phyloP scores from a whole-genome alignment of 306 rosid species.

The Astragalus glycyphyllos region DNA sequence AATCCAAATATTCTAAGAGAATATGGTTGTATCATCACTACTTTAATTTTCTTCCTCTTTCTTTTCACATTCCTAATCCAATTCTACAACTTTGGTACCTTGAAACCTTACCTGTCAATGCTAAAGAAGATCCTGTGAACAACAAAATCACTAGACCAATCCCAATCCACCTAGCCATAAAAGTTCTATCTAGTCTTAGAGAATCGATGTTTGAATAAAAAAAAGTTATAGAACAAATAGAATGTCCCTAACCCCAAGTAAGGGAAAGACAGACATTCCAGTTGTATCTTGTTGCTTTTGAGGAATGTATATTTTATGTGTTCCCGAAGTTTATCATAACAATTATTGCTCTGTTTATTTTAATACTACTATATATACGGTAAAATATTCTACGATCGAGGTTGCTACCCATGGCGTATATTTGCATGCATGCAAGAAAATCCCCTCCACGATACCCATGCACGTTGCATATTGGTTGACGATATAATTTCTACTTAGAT shows the following conservation, averaged over 20 bases:
- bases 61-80: conserved; percentile 36
- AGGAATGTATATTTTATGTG: conserved; percentile 60
- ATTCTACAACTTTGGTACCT: conserved; percentile 48
- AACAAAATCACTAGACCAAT: conserved; percentile 75
- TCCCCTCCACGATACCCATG: conserved; percentile 62
- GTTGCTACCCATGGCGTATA: conserved; percentile 20
- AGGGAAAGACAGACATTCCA: conserved; percentile 90
- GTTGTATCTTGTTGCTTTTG: conserved; percentile 97
- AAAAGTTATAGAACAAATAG: not conserved
- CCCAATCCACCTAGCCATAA: conserved; percentile 52
- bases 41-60: conserved; percentile 39
- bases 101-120: conserved; percentile 43
- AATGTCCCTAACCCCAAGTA: conserved; percentile 55
- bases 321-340: conserved; percentile 68
- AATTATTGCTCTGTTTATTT: conserved; percentile 43
- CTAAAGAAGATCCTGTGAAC: conserved; percentile 64
- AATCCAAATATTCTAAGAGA: not conserved
- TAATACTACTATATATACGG: conserved; percentile 3
- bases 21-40: not conserved
- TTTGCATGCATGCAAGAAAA: conserved; percentile 79
- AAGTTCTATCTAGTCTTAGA: conserved; percentile 31
- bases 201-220: conserved; percentile 34
- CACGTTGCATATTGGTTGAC: not conserved
- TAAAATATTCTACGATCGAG: conserved; percentile 19
- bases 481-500: no score